Evolutionary conservation across 1,284 basidiomycete genomes (phyloP).

Genomic region (Schizopora paradoxa): DNA sequence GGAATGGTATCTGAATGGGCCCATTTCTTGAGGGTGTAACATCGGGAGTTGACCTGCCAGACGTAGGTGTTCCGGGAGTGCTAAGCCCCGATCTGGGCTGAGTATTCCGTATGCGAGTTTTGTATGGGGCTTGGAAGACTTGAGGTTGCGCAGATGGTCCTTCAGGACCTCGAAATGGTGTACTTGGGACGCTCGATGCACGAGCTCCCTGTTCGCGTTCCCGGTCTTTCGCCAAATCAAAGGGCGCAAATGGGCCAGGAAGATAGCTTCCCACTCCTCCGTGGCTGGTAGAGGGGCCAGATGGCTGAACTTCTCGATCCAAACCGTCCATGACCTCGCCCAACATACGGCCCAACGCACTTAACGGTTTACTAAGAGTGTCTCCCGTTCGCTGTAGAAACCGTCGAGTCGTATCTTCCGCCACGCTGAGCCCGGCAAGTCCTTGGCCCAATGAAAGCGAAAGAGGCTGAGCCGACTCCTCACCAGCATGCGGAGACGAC

Average conservation of each 20-base stretch:
- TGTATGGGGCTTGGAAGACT: slow-evolving; percentile 68
- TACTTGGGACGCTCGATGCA: slow-evolving; percentile 30
- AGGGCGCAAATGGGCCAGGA: slow-evolving; percentile 58
- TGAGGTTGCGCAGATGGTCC: slow-evolving; percentile 24
- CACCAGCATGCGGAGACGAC: slow-evolving; percentile 58
- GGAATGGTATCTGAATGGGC: too few relatives aligned
- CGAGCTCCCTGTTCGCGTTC: slow-evolving; percentile 18
- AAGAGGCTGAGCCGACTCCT: slow-evolving; percentile 80
- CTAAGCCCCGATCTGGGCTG: slow-evolving; percentile 32
- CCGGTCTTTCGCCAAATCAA: slow-evolving; percentile 47
- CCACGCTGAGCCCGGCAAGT: slow-evolving; percentile 32
- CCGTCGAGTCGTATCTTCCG: slow-evolving; percentile 74
- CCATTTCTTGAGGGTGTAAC: too few relatives aligned
- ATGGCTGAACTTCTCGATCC: slow-evolving; percentile 29
- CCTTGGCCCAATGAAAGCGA: slow-evolving; percentile 51
- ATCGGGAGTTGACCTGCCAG: slow-evolving; percentile 6
- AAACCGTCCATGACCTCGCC: slow-evolving; percentile 64
- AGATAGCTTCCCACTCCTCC: slow-evolving; percentile 39
- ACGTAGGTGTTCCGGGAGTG: slow-evolving; percentile 6
- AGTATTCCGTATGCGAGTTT: slow-evolving; percentile 56
- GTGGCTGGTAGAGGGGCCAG: slow-evolving; percentile 32
- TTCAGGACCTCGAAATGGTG: slow-evolving; percentile 31
- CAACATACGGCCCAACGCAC: slow-evolving; percentile 82
- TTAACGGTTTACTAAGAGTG: slow-evolving; percentile 82
- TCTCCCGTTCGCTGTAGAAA: slow-evolving; percentile 86